A percentile compares a stretch with the other conserved stretches of the same genome.
Conservation (phyloP, 106 monocot species). For the Dendrobium chrysotoxum region DNA sequence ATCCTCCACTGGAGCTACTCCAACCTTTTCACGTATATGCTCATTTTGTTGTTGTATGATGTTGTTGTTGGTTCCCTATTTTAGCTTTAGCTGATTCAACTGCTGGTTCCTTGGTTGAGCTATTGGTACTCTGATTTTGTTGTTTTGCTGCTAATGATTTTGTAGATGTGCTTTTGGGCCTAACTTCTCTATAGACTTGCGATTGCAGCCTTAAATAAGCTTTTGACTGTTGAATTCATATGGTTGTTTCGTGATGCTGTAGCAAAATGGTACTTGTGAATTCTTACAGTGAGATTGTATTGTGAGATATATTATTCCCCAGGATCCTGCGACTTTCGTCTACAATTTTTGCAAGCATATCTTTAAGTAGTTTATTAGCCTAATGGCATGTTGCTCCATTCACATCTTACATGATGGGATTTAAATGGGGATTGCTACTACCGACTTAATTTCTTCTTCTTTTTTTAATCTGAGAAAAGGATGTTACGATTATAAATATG, state of each 20-base stretch:
- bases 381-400: neutral
- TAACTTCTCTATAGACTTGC: neutral
- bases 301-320: neutral
- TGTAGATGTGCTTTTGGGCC: neutral
- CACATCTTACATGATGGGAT: too few species aligned
- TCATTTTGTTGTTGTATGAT: too few species aligned
- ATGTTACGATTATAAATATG: neutral
- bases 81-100: neutral
- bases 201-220: neutral
- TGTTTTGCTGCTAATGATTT: too few species aligned
- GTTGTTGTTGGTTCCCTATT: neutral
- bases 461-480: neutral
- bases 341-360: neutral
- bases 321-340: neutral
- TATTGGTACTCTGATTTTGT: neutral
- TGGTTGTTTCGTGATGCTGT: neutral
- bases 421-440: neutral
- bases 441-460: neutral
- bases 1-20: too few species aligned
- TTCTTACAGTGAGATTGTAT: neutral
- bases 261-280: neutral
- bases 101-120: neutral
- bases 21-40: too few species aligned
- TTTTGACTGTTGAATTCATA: neutral
- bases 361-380: neutral